These are phyloP conservation scores for Auricularia cornea DNA, from an alignment of 768 basidiomycete genomes.

Conservation along the genomic window DNA sequence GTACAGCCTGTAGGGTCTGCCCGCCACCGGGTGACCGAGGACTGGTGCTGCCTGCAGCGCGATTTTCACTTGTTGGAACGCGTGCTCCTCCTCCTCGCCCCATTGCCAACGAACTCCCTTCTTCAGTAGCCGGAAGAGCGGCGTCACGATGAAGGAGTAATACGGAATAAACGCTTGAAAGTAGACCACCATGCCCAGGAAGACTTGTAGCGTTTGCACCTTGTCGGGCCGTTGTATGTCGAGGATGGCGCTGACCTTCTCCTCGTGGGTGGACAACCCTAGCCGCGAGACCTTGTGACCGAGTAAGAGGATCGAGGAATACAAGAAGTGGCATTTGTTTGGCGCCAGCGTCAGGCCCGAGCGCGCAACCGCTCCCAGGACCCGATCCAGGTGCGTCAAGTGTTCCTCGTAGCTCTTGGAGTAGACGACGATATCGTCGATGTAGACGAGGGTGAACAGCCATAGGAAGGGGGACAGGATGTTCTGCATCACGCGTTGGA, in stretches of 20 bases:
- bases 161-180: constrained; percentile 27
- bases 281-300: constrained; percentile 19
- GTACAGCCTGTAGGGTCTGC: constrained; percentile 24
- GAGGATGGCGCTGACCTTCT: constrained; percentile 29
- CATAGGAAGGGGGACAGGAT: constrained; percentile 14
- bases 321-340: constrained; percentile 19
- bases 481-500: constrained; percentile 26
- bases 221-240: constrained; percentile 18
- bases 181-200: constrained; percentile 32
- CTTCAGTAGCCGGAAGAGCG: constrained; percentile 26
- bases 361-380: constrained; percentile 11
- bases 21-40: constrained; percentile 21
- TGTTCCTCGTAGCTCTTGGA: constrained; percentile 21
- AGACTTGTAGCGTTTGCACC: constrained; percentile 22
- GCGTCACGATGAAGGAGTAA: constrained; percentile 26
- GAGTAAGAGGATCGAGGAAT: constrained; percentile 19
- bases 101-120: constrained; percentile 20
- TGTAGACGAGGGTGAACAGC: constrained; percentile 8
- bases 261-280: constrained; percentile 29
- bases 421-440: constrained; percentile 15
- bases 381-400: constrained; percentile 8
- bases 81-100: constrained; percentile 16
- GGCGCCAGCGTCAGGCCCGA: constrained; percentile 12
- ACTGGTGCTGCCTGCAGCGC: constrained; percentile 26
- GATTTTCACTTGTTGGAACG: constrained; percentile 23